Conservation (phyloP, 202 grass and related monocot genomes). For the Schoenoplectus triqueter region DNA sequence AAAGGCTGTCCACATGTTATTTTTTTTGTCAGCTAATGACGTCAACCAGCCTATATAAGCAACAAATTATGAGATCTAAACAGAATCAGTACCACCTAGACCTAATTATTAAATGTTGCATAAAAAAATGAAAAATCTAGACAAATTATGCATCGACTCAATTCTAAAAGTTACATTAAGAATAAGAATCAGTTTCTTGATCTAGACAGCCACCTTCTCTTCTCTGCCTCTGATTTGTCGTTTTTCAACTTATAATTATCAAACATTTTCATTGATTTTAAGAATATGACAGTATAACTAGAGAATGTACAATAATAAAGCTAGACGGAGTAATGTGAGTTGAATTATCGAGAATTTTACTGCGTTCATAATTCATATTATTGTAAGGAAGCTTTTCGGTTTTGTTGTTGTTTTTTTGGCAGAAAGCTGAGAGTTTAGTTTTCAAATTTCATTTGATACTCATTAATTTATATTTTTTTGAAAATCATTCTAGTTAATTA, state of each 20-base stretch:
- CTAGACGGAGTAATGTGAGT: neutral
- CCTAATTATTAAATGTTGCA: no score
- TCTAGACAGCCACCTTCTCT: conserved; percentile 4
- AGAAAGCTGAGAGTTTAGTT: no score
- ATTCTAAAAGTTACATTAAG: neutral
- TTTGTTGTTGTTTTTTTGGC: no score
- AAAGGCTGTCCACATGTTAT: no score
- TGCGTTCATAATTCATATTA: neutral
- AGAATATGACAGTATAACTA: neutral
- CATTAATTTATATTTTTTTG: no score
- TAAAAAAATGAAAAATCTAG: neutral
- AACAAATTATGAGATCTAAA: conserved; percentile 16
- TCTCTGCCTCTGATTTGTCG: neutral
- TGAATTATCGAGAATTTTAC: neutral
- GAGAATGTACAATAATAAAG: neutral
- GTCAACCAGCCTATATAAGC: neutral
- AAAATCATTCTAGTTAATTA: no score
- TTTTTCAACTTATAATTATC: neutral
- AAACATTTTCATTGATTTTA: neutral
- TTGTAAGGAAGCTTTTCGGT: neutral
- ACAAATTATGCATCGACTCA: conserved; percentile 15
- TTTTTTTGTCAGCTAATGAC: neutral
- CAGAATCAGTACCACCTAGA: conserved; percentile 6
- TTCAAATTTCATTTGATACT: no score
- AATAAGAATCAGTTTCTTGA: conserved; percentile 31